Conservation (phyloP, 169 alveolate genomes). For the Plasmodium vivax region DNA sequence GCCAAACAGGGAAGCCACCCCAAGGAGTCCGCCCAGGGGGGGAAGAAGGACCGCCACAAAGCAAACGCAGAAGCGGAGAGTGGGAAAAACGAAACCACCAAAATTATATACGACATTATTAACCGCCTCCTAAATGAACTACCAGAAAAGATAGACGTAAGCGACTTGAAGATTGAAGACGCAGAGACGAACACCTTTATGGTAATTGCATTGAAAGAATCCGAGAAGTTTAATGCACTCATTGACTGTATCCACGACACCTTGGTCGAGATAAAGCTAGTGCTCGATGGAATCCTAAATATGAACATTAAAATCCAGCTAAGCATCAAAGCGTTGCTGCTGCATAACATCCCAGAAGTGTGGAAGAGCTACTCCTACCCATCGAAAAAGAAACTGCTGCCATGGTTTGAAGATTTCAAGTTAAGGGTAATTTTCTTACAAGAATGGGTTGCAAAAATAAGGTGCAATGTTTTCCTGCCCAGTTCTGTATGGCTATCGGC, state of each 20-base stretch:
- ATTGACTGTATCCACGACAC: constrained; percentile 62
- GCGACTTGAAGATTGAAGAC: constrained; percentile 74
- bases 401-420: constrained; percentile 70
- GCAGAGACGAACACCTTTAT: constrained; percentile 74
- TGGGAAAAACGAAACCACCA: constrained; percentile 87
- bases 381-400: constrained; percentile 57
- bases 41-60: constrained; percentile 3
- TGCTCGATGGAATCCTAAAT: constrained; percentile 51
- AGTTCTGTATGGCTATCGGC: constrained; percentile 87
- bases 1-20: neutral
- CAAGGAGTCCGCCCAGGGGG: neutral
- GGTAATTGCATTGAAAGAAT: constrained; percentile 73
- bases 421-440: constrained; percentile 65
- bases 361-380: constrained; percentile 67
- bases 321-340: constrained; percentile 40
- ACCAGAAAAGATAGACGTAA: constrained; percentile 86
- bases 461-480: constrained; percentile 31
- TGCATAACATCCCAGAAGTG: constrained; percentile 63
- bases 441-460: constrained; percentile 65
- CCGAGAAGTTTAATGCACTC: constrained; percentile 46
- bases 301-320: constrained; percentile 56
- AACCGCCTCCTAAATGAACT: constrained; percentile 85
- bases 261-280: constrained; percentile 57
- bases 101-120: constrained; percentile 86
- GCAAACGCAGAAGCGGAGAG: constrained; percentile 82